A percentile compares a stretch with the other conserved stretches of the same genome.
phyloP scores from a whole-genome alignment of 2,329 filamentous ascomycete genomes.

The Escovopsis sp. region DNA sequence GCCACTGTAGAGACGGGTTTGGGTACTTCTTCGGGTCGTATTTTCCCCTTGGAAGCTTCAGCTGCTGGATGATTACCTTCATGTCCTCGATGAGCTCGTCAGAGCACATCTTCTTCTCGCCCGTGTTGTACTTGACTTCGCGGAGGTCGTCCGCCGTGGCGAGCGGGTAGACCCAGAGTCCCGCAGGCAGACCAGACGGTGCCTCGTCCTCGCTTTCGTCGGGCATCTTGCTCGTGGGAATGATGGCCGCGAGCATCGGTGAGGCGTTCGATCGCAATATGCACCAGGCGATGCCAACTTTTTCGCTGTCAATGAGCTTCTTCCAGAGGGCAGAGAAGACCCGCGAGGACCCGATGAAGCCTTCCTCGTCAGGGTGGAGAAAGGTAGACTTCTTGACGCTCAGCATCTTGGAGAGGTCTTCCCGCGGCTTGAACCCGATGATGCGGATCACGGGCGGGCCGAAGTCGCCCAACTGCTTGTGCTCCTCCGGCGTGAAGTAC shows the following conservation, averaged over 20 bases:
- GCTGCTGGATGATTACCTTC: slow-evolving; percentile 66
- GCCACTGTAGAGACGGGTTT: slow-evolving; percentile 89
- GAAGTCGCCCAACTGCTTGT: slow-evolving; percentile 62
- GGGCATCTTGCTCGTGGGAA: slow-evolving; percentile 40
- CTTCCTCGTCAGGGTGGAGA: slow-evolving; percentile 84
- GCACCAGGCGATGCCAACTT: slow-evolving; percentile 81
- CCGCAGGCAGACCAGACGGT: slow-evolving; percentile 55
- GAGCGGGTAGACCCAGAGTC: slow-evolving; percentile 76
- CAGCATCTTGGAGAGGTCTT: slow-evolving; percentile 64
- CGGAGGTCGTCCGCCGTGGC: slow-evolving; percentile 85
- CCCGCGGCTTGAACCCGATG: slow-evolving; percentile 81
- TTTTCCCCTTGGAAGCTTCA: slow-evolving; percentile 71
- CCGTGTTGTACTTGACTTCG: slow-evolving; percentile 47
- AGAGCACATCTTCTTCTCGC: slow-evolving; percentile 36
- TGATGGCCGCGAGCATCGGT: slow-evolving; percentile 64
- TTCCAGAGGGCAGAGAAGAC: slow-evolving; percentile 86
- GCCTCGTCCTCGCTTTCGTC: slow-evolving; percentile 44
- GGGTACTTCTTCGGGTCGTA: slow-evolving; percentile 83
- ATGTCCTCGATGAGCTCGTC: slow-evolving; percentile 66
- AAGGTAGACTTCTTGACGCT: slow-evolving; percentile 77
- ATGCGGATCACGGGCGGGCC: slow-evolving; percentile 73
- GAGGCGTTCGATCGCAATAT: slow-evolving; percentile 67
- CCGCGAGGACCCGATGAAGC: slow-evolving; percentile 77
- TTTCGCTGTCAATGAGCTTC: slow-evolving; percentile 65
- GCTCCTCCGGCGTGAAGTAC: slow-evolving; percentile 71